These are phyloP conservation scores for Rhipidocladum racemiflorum DNA, from an alignment of 176 grass and related monocot genomes.

Conservation along the genomic window DNA sequence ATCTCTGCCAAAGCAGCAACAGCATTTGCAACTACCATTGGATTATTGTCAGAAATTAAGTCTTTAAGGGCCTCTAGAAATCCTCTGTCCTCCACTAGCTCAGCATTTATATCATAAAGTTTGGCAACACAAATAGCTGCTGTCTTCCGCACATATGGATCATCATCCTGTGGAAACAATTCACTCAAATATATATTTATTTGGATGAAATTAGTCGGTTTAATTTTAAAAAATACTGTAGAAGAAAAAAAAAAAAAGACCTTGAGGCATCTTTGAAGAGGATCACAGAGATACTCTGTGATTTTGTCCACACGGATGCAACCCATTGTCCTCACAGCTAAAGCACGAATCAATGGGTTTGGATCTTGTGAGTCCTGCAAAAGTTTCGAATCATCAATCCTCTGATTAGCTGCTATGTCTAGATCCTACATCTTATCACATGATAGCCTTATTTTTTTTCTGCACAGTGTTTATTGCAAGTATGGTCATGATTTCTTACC, in stretches of 20 bases:
- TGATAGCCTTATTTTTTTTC: background rate
- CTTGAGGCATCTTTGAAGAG: conserved; percentile 99
- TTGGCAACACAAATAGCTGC: conserved; percentile 99
- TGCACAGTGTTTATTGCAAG: background rate
- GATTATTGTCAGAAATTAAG: conserved; percentile 99
- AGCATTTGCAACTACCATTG: conserved; percentile 99
- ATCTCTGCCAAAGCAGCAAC: conserved; percentile 98
- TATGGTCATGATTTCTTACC: conserved; percentile 44
- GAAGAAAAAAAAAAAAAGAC: conserved; percentile 36
- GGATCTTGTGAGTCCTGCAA: conserved; percentile 96
- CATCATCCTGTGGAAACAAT: conserved; percentile 72
- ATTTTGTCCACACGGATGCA: conserved; percentile 99
- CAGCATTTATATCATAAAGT: conserved; percentile 98
- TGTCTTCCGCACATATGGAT: conserved; percentile 98
- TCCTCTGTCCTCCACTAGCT: conserved; percentile 95
- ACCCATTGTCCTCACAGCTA: conserved; percentile 99
- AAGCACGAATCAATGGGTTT: conserved; percentile 95
- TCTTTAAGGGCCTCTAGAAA: conserved; percentile 92
- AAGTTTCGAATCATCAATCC: conserved; percentile 17
- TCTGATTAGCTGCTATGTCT: background rate
- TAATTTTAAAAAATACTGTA: conserved; percentile 20
- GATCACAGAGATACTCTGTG: conserved; percentile 97
- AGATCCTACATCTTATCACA: background rate
- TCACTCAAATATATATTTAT: conserved; percentile 4
- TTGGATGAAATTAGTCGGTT: background rate